Conservation (phyloP, 768 basidiomycete species). For the Tephrocybe sp. region DNA sequence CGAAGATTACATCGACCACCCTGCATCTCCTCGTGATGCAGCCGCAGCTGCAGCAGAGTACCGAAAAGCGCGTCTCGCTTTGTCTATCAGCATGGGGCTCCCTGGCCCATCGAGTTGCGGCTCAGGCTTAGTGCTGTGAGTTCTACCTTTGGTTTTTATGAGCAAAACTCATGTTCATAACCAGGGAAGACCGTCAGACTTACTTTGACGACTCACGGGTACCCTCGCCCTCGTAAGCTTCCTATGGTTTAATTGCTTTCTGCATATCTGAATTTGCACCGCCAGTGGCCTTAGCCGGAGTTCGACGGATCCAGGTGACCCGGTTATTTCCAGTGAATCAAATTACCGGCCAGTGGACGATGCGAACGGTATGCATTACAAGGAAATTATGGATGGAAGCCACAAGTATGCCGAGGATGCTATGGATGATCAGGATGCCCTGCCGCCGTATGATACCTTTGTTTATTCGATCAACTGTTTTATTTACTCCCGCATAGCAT, state of each 20-base stretch:
- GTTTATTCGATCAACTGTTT: not conserved
- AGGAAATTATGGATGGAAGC: too few species aligned
- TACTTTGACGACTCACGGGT: not conserved
- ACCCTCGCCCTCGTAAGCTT: slow-evolving; percentile 1
- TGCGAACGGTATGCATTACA: not conserved
- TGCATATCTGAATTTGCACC: not conserved
- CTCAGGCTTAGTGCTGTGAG: not conserved
- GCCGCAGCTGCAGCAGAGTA: not conserved
- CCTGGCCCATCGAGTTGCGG: slow-evolving; percentile 12
- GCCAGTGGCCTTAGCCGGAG: not conserved
- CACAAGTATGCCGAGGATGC: not conserved
- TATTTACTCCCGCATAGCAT: not conserved
- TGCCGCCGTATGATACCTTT: not conserved
- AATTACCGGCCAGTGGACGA: not conserved
- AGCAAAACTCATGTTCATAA: not conserved
- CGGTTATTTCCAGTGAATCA: not conserved
- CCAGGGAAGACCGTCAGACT: not conserved
- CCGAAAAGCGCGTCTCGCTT: slow-evolving; percentile 5
- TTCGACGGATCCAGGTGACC: slow-evolving; percentile 1
- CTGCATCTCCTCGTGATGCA: not conserved
- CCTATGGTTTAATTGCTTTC: not conserved
- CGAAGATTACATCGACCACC: not conserved
- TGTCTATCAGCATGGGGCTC: slow-evolving; percentile 6
- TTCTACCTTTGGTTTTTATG: not conserved
- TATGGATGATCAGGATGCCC: not conserved